Conservation (phyloP, 2,329 filamentous ascomycete species). For the Sarocladiaceae sp. region DNA sequence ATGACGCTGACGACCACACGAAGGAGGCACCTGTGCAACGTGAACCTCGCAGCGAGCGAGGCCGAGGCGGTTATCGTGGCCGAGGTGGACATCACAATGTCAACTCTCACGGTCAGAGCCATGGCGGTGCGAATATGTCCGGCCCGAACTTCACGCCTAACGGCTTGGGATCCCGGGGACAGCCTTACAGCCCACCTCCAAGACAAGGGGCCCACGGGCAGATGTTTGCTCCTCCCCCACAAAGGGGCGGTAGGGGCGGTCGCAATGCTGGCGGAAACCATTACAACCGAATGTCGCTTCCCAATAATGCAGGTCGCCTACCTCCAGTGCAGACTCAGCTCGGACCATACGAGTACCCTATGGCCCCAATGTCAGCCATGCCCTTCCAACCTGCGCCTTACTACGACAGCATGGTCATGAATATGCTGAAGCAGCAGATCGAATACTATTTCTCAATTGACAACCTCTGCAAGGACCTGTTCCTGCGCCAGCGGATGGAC, state of each 20-base stretch:
- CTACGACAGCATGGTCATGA: conserved; percentile 44
- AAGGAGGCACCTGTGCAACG: conserved; percentile 6
- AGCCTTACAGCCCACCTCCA: conserved; percentile 38
- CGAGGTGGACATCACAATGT: conserved; percentile 37
- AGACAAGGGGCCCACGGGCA: conserved; percentile 32
- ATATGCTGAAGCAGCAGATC: conserved; percentile 45
- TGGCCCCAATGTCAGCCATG: conserved; percentile 31
- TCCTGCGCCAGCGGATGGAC: conserved; percentile 86
- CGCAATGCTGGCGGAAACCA: conserved; percentile 24
- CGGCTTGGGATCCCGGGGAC: conserved; percentile 24
- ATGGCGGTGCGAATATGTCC: conserved; percentile 13
- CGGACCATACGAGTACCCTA: conserved; percentile 31
- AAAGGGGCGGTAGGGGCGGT: conserved; percentile 27
- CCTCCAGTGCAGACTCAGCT: conserved; percentile 30
- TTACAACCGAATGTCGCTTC: conserved; percentile 34
- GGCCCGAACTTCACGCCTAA: conserved; percentile 26
- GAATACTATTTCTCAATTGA: conserved; percentile 98
- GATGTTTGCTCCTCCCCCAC: conserved; percentile 25
- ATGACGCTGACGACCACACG: no score
- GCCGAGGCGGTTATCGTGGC: conserved; percentile 38
- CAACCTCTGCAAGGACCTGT: conserved; percentile 91
- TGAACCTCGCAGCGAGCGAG: conserved; percentile 26
- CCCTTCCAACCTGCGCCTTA: conserved; percentile 33
- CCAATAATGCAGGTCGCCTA: conserved; percentile 28
- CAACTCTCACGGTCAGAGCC: conserved; percentile 26